Conservation (phyloP, 805 yeast genomes). For the Saturnispora hagleri region DNA sequence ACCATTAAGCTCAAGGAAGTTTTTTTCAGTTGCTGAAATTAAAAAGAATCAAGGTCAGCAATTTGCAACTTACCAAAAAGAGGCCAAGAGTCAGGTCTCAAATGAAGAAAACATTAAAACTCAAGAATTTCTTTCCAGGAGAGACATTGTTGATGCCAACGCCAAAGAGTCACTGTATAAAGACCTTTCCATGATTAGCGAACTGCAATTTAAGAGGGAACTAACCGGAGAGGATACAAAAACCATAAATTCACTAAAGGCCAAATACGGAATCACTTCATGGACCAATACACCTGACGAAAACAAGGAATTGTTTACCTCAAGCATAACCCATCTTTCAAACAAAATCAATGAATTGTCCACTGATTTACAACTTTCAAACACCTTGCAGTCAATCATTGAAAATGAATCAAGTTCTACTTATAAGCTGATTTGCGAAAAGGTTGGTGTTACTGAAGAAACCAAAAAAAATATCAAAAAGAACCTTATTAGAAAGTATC, state of each 20-base stretch:
- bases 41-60: slow-evolving; percentile 85
- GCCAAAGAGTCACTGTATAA: slow-evolving; percentile 21
- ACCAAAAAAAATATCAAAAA: slow-evolving; percentile 49
- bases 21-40: slow-evolving; percentile 88
- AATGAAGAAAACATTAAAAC: slow-evolving; percentile 57
- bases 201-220: slow-evolving; percentile 14
- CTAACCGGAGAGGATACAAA: slow-evolving; percentile 26
- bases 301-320: slow-evolving; percentile 22
- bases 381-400: slow-evolving; percentile 14
- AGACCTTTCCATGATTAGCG: slow-evolving; percentile 22
- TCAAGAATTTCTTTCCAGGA: slow-evolving; percentile 43
- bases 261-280: slow-evolving; percentile 23
- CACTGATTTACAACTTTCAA: slow-evolving; percentile 16
- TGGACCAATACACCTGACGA: slow-evolving; percentile 20
- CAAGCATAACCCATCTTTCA: slow-evolving; percentile 19
- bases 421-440: slow-evolving; percentile 29
- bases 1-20: slow-evolving; percentile 73
- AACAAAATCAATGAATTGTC: slow-evolving; percentile 17
- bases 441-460: slow-evolving; percentile 31
- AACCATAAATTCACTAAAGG: slow-evolving; percentile 30
- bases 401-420: slow-evolving; percentile 27
- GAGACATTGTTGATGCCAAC: slow-evolving; percentile 25
- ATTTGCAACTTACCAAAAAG: slow-evolving; percentile 67
- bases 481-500: slow-evolving; percentile 61
- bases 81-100: slow-evolving; percentile 59